Evolutionary conservation across 352 stramenopile genomes (phyloP), one percentile per base, ranked within the genome.

Genomic region (Achlya hypogyna): DNA sequence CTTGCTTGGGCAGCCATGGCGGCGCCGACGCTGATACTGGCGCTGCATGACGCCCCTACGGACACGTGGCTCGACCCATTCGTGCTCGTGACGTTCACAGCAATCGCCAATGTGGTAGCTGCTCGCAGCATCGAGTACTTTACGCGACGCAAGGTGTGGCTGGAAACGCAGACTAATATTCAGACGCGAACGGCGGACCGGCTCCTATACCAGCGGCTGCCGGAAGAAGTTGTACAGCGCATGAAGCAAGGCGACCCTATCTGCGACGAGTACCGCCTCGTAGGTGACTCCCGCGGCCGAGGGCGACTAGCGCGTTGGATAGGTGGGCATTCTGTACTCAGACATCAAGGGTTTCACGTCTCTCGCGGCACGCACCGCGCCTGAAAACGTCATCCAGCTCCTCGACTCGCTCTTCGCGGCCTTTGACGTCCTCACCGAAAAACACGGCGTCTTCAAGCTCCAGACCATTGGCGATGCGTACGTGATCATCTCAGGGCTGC

Each of bases 401-500:
- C 69, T 98, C 8, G 87, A 91, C 34, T 88, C 87, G 16, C 74
- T 97, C 0, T 97, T 97, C 63, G 90, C 83, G 40, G 79, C 83
- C 14, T 97, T 97, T 53, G 89, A 98, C 69, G 88, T 91, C 18
- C 71, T 97, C n/a, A 93, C 86, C 0, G 82, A 93, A 38, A 95
- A 97, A 70, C 84, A 97, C 70, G 82, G 87, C 28, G 87, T 97
- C 28, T 96, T 96, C 66, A 98, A 97, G 73, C 92, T 97, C 74
- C 87, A 98, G 70, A 96, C 86, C 0, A 97, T 97, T 35, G 89
- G 91, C 14, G 91, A 98, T 74, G 88, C 88, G n/a, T 96, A 96
- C 71, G 84, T 98, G 62, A 95, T 92, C 35, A 80, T 92, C 0
- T 93, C 82, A 4, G 88, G 87, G 1, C 68, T 93, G 22, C 89